Percentiles rank a stretch among this genome's conserved stretches.
phyloP scores from a whole-genome alignment of 305 asterid genomes.

The Ajuga reptans region DNA sequence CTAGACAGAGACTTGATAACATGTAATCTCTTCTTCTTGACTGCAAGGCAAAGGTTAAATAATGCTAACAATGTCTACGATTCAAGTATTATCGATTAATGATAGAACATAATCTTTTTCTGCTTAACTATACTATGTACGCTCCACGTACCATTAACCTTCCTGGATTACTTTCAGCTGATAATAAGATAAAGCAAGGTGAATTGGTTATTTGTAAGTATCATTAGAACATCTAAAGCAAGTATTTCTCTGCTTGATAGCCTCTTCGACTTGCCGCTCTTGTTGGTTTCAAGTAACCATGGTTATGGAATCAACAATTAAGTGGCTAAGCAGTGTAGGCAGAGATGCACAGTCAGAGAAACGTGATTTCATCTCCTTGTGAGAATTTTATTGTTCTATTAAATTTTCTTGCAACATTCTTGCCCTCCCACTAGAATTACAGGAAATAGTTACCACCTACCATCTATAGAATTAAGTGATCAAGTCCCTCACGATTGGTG shows the following conservation, averaged over 20 bases:
- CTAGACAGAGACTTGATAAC: conserved; percentile 10
- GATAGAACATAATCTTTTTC: background rate
- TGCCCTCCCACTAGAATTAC: background rate
- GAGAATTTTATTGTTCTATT: background rate
- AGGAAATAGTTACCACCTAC: background rate
- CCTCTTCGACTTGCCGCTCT: background rate
- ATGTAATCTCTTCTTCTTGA: background rate
- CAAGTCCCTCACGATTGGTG: background rate
- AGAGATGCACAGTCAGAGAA: background rate
- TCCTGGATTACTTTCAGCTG: background rate
- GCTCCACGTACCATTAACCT: background rate
- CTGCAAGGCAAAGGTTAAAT: background rate
- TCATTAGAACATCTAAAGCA: background rate
- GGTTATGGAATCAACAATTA: background rate
- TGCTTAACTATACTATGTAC: background rate
- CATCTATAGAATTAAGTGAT: background rate
- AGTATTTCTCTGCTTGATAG: background rate
- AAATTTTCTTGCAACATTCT: background rate
- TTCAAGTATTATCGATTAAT: background rate
- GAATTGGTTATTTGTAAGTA: background rate
- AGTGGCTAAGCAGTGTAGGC: background rate
- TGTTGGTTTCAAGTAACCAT: background rate
- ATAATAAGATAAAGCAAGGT: background rate
- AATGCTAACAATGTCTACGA: background rate
- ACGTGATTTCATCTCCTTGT: background rate